These are phyloP conservation scores for Anacardium occidentale DNA, from an alignment of 345 rosid genomes.

Conservation along the genomic window DNA sequence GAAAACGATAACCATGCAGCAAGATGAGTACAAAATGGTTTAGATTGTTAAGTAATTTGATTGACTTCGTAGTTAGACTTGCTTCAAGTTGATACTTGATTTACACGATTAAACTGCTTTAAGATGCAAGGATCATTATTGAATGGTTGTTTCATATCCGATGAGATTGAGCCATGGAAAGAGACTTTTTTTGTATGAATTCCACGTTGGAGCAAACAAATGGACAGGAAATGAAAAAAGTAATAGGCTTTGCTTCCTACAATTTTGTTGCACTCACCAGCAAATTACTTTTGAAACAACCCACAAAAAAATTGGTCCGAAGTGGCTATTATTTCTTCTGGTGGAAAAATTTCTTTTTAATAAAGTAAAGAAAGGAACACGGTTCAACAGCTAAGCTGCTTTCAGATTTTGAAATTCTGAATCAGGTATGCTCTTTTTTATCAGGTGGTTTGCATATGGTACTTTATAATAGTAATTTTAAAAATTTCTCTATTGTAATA, in stretches of 20 bases:
- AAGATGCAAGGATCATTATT: background rate
- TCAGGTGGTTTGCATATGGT: background rate
- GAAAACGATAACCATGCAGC: constrained; percentile 10
- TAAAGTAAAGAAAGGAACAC: too few species aligned
- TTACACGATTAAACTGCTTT: background rate
- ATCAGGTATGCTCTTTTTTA: constrained; percentile 51
- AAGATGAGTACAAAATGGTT: background rate
- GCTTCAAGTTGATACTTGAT: too few species aligned
- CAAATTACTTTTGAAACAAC: too few species aligned
- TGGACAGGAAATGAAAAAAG: background rate
- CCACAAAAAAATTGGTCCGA: too few species aligned
- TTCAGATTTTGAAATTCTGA: constrained; percentile 71
- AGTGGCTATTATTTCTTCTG: too few species aligned
- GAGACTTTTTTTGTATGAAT: too few species aligned
- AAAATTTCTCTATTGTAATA: background rate
- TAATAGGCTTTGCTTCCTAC: too few species aligned
- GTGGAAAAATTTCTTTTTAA: too few species aligned
- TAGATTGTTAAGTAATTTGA: background rate
- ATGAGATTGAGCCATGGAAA: background rate
- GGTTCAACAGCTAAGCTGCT: constrained; percentile 57
- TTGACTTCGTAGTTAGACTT: background rate
- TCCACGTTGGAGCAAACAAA: background rate
- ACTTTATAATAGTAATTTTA: background rate
- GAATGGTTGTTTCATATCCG: background rate
- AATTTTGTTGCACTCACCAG: background rate